Conservation (phyloP, 2,329 filamentous ascomycete genomes). For the Colletotrichum gloeosporioides region DNA sequence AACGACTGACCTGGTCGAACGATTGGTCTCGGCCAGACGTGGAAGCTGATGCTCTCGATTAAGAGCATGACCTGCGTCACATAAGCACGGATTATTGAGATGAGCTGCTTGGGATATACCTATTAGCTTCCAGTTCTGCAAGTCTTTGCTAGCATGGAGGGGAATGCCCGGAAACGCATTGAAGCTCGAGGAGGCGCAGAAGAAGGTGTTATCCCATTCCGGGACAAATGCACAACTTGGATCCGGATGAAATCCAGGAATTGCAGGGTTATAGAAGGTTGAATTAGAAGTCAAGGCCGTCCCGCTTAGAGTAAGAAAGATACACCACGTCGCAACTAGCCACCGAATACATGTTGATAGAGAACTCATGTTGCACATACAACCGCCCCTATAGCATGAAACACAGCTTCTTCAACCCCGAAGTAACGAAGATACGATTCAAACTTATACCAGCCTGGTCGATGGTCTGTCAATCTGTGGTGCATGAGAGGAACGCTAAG, state of each 20-base stretch:
- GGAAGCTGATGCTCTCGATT: slow-evolving; percentile 47
- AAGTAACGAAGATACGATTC: neutral
- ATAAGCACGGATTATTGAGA: neutral
- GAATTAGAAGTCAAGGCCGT: slow-evolving; percentile 21
- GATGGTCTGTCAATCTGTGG: neutral
- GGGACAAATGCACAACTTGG: slow-evolving; percentile 47
- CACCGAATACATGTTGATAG: neutral
- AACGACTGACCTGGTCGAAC: neutral
- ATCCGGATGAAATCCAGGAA: slow-evolving; percentile 56
- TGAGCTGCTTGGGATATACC: neutral
- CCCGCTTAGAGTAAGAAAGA: neutral
- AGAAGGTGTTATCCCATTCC: slow-evolving; percentile 48
- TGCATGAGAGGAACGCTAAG: neutral
- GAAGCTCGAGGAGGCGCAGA: slow-evolving; percentile 57
- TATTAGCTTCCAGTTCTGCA: slow-evolving; percentile 51
- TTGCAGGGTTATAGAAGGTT: slow-evolving; percentile 45
- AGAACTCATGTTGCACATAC: neutral
- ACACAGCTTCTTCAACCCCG: neutral
- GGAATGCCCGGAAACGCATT: slow-evolving; percentile 58
- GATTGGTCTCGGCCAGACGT: slow-evolving; percentile 24
- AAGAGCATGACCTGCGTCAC: slow-evolving; percentile 39
- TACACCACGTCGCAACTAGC: neutral
- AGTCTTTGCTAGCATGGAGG: slow-evolving; percentile 56
- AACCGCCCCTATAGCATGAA: neutral
- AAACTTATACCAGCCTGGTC: neutral